phyloP scores from a whole-genome alignment of 257 asterid genomes.

The Solanum bulbocastanum region DNA sequence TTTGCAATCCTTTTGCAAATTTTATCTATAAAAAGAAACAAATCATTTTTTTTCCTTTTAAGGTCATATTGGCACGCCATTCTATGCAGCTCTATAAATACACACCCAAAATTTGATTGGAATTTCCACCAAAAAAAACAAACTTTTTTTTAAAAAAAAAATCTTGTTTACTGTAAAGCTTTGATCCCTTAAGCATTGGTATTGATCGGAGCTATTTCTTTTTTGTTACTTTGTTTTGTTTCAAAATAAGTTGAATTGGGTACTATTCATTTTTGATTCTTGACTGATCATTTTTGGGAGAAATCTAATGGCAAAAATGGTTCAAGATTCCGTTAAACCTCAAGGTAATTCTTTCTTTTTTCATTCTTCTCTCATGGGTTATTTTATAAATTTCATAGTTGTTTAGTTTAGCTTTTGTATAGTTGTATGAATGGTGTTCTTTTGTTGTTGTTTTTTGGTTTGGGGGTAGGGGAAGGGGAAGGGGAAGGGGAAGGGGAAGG shows the following conservation, averaged over 20 bases:
- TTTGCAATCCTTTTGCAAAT: no score
- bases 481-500: no score
- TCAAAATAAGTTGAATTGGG: background rate
- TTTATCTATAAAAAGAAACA: background rate
- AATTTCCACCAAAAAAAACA: background rate
- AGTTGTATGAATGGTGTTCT: background rate
- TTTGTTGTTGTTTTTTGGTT: background rate
- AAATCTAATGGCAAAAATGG: conserved; percentile 37
- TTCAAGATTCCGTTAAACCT: conserved; percentile 37
- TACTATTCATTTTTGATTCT: background rate
- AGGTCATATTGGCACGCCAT: background rate
- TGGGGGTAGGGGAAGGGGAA: background rate
- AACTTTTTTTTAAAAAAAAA: no score
- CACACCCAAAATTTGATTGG: background rate
- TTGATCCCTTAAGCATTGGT: background rate
- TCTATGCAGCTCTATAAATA: background rate
- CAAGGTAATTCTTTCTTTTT: conserved; percentile 31
- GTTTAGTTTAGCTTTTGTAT: background rate
- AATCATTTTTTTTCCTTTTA: background rate
- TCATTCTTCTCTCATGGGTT: background rate
- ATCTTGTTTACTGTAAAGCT: background rate
- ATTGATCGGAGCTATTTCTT: background rate
- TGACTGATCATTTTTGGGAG: background rate
- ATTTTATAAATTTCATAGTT: background rate
- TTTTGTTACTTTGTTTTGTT: background rate